Evolutionary conservation across 106 monocot species (phyloP).

Genomic region (Iris macrosiphon): DNA sequence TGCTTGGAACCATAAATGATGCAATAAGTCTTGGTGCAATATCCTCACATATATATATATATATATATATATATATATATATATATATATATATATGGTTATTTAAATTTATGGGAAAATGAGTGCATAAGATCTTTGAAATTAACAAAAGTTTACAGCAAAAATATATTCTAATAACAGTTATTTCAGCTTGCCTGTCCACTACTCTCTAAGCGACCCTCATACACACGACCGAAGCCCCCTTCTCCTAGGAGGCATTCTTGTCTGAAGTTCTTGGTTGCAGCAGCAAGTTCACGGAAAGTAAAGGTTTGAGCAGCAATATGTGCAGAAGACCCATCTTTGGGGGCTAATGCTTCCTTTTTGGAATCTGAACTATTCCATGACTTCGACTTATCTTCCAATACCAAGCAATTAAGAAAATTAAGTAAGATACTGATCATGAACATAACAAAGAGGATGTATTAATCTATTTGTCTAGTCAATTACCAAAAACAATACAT

Average conservation of each 20-base stretch:
- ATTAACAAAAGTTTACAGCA: background rate
- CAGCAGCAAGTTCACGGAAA: slow-evolving; percentile 49
- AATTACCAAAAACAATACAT: background rate
- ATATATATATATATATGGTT: too few species aligned
- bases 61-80: too few species aligned
- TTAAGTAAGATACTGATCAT: background rate
- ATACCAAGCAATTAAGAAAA: background rate
- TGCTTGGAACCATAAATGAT: too few species aligned
- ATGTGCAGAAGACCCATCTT: slow-evolving; percentile 21
- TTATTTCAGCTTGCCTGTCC: slow-evolving; percentile 30
- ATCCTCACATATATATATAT: too few species aligned
- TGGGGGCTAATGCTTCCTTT: slow-evolving; percentile 24
- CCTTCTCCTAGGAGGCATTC: slow-evolving; percentile 54
- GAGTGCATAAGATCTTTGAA: background rate
- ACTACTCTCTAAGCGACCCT: slow-evolving; percentile 40
- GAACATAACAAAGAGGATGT: background rate
- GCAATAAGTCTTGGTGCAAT: too few species aligned
- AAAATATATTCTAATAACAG: background rate
- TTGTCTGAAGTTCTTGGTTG: slow-evolving; percentile 39
- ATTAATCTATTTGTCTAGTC: background rate
- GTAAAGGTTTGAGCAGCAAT: slow-evolving; percentile 49
- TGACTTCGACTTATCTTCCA: slow-evolving; percentile 41
- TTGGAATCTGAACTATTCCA: slow-evolving; percentile 16
- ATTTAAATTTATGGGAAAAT: too few species aligned
- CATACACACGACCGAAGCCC: slow-evolving; percentile 55